These are phyloP conservation scores for Cladophialophora carrionii DNA, from an alignment of 2,329 filamentous ascomycete species.

Conservation along the genomic window DNA sequence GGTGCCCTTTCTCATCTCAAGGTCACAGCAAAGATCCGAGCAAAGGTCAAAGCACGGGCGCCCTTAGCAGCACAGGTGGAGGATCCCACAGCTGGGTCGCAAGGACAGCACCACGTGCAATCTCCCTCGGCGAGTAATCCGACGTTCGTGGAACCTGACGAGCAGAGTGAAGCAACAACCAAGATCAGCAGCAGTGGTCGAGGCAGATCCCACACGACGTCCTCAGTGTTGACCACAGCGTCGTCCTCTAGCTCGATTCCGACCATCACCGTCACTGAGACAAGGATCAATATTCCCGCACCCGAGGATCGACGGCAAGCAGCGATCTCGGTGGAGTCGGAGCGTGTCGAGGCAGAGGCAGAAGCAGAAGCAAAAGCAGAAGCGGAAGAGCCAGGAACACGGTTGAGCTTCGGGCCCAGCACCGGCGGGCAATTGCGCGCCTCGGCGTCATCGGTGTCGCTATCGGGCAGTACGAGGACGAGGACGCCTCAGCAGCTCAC, in stretches of 20 bases:
- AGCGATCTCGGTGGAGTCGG: not conserved
- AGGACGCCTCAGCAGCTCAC: not conserved
- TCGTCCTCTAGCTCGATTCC: constrained; percentile 19
- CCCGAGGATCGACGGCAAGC: not conserved
- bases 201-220: constrained; percentile 15
- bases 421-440: not conserved
- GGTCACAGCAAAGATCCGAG: constrained; percentile 22
- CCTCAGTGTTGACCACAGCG: constrained; percentile 5
- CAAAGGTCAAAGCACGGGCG: constrained; percentile 19
- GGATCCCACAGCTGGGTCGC: constrained; percentile 9
- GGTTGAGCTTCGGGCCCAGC: constrained; percentile 1
- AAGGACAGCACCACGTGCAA: not conserved
- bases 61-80: constrained; percentile 15
- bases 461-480: not conserved
- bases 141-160: constrained; percentile 2
- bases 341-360: not conserved
- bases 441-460: constrained; percentile 17
- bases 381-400: constrained; percentile 8
- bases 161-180: not conserved
- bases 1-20: constrained; percentile 15
- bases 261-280: constrained; percentile 10
- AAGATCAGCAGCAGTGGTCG: not conserved
- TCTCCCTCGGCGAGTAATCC: not conserved
- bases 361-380: not conserved
- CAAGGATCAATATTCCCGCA: not conserved